These are phyloP conservation scores for Quercus wislizeni DNA, from an alignment of 306 rosid genomes.

Conservation along the genomic window DNA sequence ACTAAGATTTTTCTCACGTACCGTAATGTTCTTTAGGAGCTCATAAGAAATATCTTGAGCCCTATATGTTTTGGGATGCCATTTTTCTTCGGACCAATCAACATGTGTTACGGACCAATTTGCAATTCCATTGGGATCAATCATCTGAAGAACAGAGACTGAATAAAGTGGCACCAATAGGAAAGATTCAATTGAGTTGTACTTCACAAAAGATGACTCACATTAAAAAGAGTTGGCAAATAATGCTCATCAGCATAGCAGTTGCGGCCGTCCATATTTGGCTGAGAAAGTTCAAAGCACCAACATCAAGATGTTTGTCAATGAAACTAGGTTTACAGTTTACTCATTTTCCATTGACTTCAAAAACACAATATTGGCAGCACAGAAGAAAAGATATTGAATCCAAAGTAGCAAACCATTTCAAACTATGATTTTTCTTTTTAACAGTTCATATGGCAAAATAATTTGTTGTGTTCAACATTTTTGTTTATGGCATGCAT, in stretches of 20 bases:
- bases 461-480: no score
- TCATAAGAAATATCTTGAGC: conserved; percentile 43
- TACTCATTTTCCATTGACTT: not conserved
- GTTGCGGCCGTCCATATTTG: conserved; percentile 79
- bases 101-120: conserved; percentile 55
- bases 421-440: no score
- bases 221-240: conserved; percentile 74
- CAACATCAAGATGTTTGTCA: conserved; percentile 21
- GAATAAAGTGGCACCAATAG: conserved; percentile 14
- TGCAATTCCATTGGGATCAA: conserved; percentile 78
- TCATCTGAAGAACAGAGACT: conserved; percentile 45
- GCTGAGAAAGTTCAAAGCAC: conserved; percentile 51
- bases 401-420: not conserved
- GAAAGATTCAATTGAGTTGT: not conserved
- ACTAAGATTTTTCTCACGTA: not conserved
- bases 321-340: conserved; percentile 1
- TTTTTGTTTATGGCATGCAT: no score
- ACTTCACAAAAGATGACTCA: conserved; percentile 28
- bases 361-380: not conserved
- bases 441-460: no score
- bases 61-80: conserved; percentile 55
- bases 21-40: conserved; percentile 53
- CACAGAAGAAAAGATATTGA: not conserved
- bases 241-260: conserved; percentile 91
- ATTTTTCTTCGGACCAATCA: conserved; percentile 60